Evolutionary conservation across 2,329 filamentous ascomycete genomes (phyloP).

Genomic region (Fusarium napiforme): DNA sequence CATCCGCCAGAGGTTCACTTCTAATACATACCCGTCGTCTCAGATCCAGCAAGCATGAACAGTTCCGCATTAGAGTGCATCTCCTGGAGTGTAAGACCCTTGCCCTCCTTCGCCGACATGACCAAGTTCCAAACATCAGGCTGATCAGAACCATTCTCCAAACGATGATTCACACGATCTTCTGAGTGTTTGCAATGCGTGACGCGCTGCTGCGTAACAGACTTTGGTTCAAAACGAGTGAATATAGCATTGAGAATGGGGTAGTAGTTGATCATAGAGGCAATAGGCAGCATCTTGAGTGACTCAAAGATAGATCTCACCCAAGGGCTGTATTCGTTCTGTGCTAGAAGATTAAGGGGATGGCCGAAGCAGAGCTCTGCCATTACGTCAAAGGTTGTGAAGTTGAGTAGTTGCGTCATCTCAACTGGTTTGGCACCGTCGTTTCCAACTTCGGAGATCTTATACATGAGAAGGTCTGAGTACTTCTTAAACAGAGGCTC

Average conservation of each 20-base stretch:
- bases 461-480: slow-evolving; percentile 8
- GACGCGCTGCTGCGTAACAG: background rate
- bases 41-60: slow-evolving; percentile 26
- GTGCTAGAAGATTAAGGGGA: slow-evolving; percentile 40
- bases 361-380: slow-evolving; percentile 44
- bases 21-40: slow-evolving; percentile 1
- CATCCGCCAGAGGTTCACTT: accelerated
- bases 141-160: slow-evolving; percentile 15
- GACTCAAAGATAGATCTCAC: slow-evolving; percentile 40
- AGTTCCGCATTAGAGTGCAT: slow-evolving; percentile 25
- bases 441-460: slow-evolving; percentile 8
- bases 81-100: slow-evolving; percentile 10
- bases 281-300: slow-evolving; percentile 2
- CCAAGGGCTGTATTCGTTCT: slow-evolving; percentile 42
- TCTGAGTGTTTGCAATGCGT: slow-evolving; percentile 12
- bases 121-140: slow-evolving; percentile 26
- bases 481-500: slow-evolving; percentile 19
- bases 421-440: slow-evolving; percentile 6
- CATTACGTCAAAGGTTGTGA: slow-evolving; percentile 46
- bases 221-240: slow-evolving; percentile 7
- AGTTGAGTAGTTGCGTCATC: slow-evolving; percentile 16
- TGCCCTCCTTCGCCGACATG: slow-evolving; percentile 10
- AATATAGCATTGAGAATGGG: slow-evolving; percentile 3
- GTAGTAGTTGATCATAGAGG: slow-evolving; percentile 6
- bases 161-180: background rate